Conservation (phyloP, 2,329 filamentous ascomycete genomes). For the Penicillium sp. region DNA sequence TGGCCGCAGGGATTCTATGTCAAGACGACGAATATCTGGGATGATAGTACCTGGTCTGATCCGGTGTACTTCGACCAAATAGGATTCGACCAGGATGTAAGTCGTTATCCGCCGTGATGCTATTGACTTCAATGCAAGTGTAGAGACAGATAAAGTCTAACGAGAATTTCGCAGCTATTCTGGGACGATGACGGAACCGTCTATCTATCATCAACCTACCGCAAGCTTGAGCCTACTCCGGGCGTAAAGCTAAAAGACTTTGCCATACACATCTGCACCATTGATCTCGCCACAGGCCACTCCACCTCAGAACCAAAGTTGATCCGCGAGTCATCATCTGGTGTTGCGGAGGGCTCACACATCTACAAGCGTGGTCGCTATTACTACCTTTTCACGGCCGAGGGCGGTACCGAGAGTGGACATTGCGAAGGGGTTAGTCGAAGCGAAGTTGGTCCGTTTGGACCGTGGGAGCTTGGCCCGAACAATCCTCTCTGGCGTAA, state of each 20-base stretch:
- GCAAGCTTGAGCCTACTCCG: slow-evolving; percentile 40
- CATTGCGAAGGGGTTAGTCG: slow-evolving; percentile 62
- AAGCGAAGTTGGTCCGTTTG: slow-evolving; percentile 56
- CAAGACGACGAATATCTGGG: slow-evolving; percentile 55
- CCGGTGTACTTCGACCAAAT: slow-evolving; percentile 57
- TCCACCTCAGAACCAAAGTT: slow-evolving; percentile 34
- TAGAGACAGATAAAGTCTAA: neutral
- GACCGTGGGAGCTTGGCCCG: slow-evolving; percentile 64
- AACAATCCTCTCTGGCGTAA: slow-evolving; percentile 59
- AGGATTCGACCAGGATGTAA: slow-evolving; percentile 57
- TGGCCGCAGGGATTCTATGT: slow-evolving; percentile 59
- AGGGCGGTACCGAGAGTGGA: slow-evolving; percentile 60
- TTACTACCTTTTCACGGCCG: slow-evolving; percentile 57
- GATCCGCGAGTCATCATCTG: slow-evolving; percentile 50
- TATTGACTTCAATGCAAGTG: neutral
- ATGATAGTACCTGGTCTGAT: slow-evolving; percentile 54
- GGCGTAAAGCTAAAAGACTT: slow-evolving; percentile 53
- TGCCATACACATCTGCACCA: slow-evolving; percentile 41
- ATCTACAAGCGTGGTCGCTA: slow-evolving; percentile 55
- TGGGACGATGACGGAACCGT: slow-evolving; percentile 54
- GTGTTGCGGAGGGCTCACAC: slow-evolving; percentile 56
- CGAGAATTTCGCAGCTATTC: slow-evolving; percentile 44
- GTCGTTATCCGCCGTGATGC: slow-evolving; percentile 10
- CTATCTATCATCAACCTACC: slow-evolving; percentile 49
- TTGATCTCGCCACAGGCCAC: slow-evolving; percentile 35